These are phyloP conservation scores for Cocos nucifera DNA, from an alignment of 176 grass and related monocot species.

Conservation along the genomic window DNA sequence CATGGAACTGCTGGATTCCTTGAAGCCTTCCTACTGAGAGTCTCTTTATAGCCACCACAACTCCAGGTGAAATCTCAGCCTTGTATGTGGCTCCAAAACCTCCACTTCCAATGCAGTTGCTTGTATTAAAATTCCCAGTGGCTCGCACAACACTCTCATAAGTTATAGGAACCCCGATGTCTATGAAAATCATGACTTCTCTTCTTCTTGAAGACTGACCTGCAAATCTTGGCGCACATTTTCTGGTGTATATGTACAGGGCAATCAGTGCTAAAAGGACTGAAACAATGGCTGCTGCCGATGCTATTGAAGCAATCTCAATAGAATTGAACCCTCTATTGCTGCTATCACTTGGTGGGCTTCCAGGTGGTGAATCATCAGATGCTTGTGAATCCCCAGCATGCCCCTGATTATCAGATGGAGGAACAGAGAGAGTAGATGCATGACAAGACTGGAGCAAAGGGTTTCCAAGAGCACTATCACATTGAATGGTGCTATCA, in stretches of 20 bases:
- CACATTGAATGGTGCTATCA: slow-evolving; percentile 60
- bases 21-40: slow-evolving; percentile 87
- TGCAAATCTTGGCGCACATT: slow-evolving; percentile 51
- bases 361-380: slow-evolving; percentile 31
- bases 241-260: slow-evolving; percentile 91
- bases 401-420: slow-evolving; percentile 40
- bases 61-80: slow-evolving; percentile 87
- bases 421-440: slow-evolving; percentile 56
- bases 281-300: slow-evolving; percentile 82
- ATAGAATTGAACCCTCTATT: slow-evolving; percentile 69
- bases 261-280: slow-evolving; percentile 84
- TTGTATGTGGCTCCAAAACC: slow-evolving; percentile 97
- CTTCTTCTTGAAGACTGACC: slow-evolving; percentile 48
- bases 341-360: slow-evolving; percentile 36
- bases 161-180: slow-evolving; percentile 61
- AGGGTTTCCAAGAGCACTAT: slow-evolving; percentile 79
- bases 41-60: slow-evolving; percentile 89
- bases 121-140: slow-evolving; percentile 86
- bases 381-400: slow-evolving; percentile 33
- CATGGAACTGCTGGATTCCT: slow-evolving; percentile 80
- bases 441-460: slow-evolving; percentile 72
- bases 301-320: slow-evolving; percentile 93
- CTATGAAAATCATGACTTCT: slow-evolving; percentile 71
- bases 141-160: slow-evolving; percentile 81
- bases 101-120: slow-evolving; percentile 96